Base-by-base conservation (phyloP, 2,329 filamentous ascomycete species). In the Penicillium sclerotigenum region DNA sequence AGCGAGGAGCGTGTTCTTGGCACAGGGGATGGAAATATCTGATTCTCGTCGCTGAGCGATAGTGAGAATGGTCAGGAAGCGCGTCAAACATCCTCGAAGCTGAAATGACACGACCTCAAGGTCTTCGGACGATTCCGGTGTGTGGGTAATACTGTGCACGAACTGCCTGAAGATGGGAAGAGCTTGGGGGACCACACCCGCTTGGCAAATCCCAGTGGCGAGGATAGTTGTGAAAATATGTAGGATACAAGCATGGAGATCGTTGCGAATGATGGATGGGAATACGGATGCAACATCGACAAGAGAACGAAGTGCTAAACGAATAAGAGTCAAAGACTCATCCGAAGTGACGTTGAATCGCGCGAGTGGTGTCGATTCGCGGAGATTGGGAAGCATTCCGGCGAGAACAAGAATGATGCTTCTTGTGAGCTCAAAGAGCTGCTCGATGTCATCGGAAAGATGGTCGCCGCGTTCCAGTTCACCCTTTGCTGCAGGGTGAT, bases 211-310 rank as follows among this genome's bases (percentile, higher is more conserved):
- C 0, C 90, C 88, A 0, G 91, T 97, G 14, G 90, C 89, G 13
- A 99, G 83, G 55, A 96, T 94, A 0, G 91, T 96, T 52, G 90
- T 89, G 70, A 97, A 97, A 53, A 97, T 96, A 77, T 99, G 92
- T 47, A 99, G 84, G 63, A 97, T 96, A 68, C 93, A 97, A 37
- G 94, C 93, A 69, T 97, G 91, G 7, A 99, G 81, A 71, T 99
- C 94, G 10, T 91, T 93, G 70, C 94, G 94, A 78, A 99, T 99
- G 66, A 99, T 92, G 2, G 90, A 86, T 0, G 95, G 95, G 75
- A 99, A 99, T 16, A 97, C 91, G 59, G 95, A 90, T 7, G 94
- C 92, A 1, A 94, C 92, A 68, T 97, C 91, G 4, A 97, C 94
- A 1, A 99, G 83, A 1, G 94, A 90, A 57, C 92, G 89, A 1